Base-by-base conservation (phyloP, 352 stramenopile genomes). In the Phytophthora ohioensis region DNA sequence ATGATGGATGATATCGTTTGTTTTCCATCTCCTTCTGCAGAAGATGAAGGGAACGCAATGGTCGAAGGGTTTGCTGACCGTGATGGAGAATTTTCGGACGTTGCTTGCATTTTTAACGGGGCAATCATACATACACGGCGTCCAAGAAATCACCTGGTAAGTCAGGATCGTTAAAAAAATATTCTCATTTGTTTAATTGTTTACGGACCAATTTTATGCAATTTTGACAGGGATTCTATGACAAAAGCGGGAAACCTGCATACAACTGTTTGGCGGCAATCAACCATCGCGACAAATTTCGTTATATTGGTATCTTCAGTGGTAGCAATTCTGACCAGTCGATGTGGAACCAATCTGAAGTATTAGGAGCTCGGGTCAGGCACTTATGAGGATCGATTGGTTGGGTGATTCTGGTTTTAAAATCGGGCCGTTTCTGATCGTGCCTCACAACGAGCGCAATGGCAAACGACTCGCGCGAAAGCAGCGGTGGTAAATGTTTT, bases 41-140 rank as follows among this genome's bases (percentile, higher is more conserved):
- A 45, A 5, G 30, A 51, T 31, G 46, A 70, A 46, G 60, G 63
- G 63, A 31, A 38, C 15, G 45, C 46, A n/a, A 9, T 70, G 8
- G 39, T 34, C 1, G 47, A 59, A 4, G 63, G 53, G 2, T 70
- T 70, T 43, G 27, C 17, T 10, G 30, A 2, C 32, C 31, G 54
- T 10, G 53, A 39, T 11, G 39, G 41, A 3, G 30, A 49, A 35
- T 70, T 70, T 51, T 46, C 46, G 17, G 63, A 70, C 35, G 63
- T 59, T 13, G 52, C 63, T n/a, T 70, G 63, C 12, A 41, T 70
- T 43, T 70, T 64, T 56, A 45, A 70, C 21, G 63, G 63, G 2
- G 60, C 46, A 30, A 27, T 64, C 15, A 42, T 64, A 47, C 53
- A 41, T n/a, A 64, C 38, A 0, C 32, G 42, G 42, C n/a, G 53